Evolutionary conservation across 2,329 filamentous ascomycete species (phyloP), one percentile per base, ranked within the genome.

Genomic region (Aspergillus vadensis): DNA sequence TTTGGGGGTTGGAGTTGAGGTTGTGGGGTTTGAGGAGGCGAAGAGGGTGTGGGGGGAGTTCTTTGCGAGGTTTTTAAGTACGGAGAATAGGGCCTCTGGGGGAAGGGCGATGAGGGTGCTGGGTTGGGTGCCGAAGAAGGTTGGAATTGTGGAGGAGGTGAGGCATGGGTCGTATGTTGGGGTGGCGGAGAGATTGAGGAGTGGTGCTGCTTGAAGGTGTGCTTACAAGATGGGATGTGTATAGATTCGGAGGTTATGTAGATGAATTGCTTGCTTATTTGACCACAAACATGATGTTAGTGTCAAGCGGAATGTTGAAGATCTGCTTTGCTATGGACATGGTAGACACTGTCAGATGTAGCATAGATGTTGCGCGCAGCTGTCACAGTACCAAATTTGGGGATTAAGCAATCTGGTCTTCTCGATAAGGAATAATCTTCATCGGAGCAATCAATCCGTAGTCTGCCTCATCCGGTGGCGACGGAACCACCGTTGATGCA

Each of bases 51-150:
- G 79, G 63, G 73, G 72, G 3, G 72, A 71, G 3, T 74, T 74
- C 36, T 48, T 76, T 19, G 68, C 63, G 2, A 19, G 38, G n/a
- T 56, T 67, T 12, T 27, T 71, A 14, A 57, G 60, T 3, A 49
- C 60, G 8, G 71, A 77, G 60, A 77, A 76, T 61, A 70, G 70
- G 2, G 65, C 70, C 3, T 76, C 75, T 8, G 78, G 73, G 62
- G 62, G 69, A 36, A 74, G 74, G 69, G 80, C 79, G 10, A 63
- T 65, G 55, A 65, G 71, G 49, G 49, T 66, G 57, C 62, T 80
- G 47, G 76, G 75, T 0, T 80, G 78, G 78, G 57, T 59, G 15
- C 71, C 71, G 23, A 27, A 50, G 23, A 50, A 17, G 25, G 25
- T 30, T 15, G 47, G 47, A 1, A 50, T 50, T 10, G 17, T 50